These are phyloP conservation scores for Blastomyces silverae DNA, from an alignment of 2,329 filamentous ascomycete genomes.

Conservation along the genomic window DNA sequence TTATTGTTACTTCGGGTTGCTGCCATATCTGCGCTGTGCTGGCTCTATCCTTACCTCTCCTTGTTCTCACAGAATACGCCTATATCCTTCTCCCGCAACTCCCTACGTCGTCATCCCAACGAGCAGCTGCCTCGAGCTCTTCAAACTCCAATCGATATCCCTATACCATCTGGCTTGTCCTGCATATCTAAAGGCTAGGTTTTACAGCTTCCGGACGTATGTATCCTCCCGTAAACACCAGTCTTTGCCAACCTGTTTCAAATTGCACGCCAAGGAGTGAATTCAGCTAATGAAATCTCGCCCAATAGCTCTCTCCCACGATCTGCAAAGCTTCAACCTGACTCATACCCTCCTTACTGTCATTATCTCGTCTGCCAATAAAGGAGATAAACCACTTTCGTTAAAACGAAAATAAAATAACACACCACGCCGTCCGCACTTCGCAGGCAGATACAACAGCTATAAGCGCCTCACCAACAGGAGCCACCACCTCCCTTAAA, in stretches of 20 bases:
- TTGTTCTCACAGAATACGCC: not conserved
- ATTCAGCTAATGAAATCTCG: not conserved
- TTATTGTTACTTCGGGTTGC: not conserved
- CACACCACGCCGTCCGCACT: not conserved
- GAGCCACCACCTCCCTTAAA: conserved; percentile 25
- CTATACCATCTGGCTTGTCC: not conserved
- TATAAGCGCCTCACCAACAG: not conserved
- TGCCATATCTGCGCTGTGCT: not conserved
- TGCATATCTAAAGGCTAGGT: not conserved
- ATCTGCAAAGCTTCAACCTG: not conserved
- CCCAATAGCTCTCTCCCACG: not conserved
- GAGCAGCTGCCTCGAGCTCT: not conserved
- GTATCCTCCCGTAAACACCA: not conserved
- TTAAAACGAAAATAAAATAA: not conserved
- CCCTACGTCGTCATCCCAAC: not conserved
- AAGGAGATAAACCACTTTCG: not conserved
- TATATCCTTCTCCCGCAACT: not conserved
- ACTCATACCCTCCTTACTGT: not conserved
- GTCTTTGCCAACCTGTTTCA: not conserved
- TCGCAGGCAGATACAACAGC: not conserved
- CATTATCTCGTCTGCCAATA: not conserved
- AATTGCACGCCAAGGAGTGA: not conserved
- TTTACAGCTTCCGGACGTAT: not conserved
- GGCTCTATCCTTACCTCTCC: not conserved
- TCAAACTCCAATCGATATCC: not conserved